Conservation (phyloP, 106 monocot genomes). For the Acanthochlamys bracteata region DNA sequence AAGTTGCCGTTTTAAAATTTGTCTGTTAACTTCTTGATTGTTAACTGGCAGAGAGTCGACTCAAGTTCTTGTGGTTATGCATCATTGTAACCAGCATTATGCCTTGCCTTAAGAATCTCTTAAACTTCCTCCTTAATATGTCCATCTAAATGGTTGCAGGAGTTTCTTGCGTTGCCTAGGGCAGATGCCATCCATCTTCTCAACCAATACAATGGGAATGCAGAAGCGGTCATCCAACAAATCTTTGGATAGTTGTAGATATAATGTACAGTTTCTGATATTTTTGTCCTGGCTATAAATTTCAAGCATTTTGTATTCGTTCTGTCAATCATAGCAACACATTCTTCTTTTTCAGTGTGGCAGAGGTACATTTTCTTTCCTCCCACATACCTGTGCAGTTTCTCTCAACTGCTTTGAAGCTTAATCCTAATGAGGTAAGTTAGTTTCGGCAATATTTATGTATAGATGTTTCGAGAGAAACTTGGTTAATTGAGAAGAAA, state of each 20-base stretch:
- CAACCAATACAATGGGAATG: constrained; percentile 73
- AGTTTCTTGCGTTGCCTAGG: constrained; percentile 86
- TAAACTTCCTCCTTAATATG: neutral
- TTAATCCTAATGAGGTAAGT: too few species aligned
- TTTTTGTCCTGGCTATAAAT: neutral
- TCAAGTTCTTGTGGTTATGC: too few species aligned
- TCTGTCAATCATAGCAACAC: too few species aligned
- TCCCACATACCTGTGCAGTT: too few species aligned
- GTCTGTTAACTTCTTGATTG: neutral
- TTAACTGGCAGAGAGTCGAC: too few species aligned
- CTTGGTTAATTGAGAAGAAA: too few species aligned
- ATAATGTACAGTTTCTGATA: neutral
- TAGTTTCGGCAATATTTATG: too few species aligned
- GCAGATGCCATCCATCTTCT: constrained; percentile 91
- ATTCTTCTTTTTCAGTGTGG: too few species aligned
- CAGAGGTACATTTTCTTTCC: too few species aligned
- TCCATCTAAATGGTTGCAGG: constrained; percentile 32
- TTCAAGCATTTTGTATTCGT: neutral
- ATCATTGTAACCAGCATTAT: neutral
- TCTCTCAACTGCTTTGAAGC: too few species aligned
- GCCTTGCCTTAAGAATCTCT: neutral
- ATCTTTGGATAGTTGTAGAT: constrained; percentile 16
- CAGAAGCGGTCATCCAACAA: constrained; percentile 84
- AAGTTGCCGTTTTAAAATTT: neutral
- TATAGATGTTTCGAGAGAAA: too few species aligned